These are phyloP conservation scores for Colletotrichum coccodes DNA, from an alignment of 2,329 filamentous ascomycete genomes.

Conservation along the genomic window DNA sequence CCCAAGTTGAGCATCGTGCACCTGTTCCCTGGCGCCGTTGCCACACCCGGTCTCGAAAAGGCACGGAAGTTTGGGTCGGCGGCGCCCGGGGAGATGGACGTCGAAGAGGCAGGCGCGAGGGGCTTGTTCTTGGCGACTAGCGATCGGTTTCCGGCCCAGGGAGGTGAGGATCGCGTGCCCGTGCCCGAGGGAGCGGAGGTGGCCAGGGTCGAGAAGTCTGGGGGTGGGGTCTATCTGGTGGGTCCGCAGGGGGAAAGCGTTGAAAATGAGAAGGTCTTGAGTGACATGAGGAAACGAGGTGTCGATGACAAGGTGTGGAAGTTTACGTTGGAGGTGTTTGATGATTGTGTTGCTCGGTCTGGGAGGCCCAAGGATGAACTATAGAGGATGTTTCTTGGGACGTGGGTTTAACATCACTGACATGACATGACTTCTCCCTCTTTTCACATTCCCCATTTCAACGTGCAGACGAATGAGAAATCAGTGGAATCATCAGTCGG, in stretches of 20 bases:
- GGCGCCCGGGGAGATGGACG: slow-evolving; percentile 9
- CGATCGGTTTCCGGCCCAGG: slow-evolving; percentile 33
- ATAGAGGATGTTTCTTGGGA: too few species aligned
- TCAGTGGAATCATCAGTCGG: too few species aligned
- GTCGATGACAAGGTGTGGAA: not conserved
- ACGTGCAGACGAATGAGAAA: too few species aligned
- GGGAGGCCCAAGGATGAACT: too few species aligned
- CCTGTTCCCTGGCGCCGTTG: slow-evolving; percentile 43
- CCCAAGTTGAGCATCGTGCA: slow-evolving; percentile 51
- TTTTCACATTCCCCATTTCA: too few species aligned
- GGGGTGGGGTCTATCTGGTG: not conserved
- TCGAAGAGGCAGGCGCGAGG: slow-evolving; percentile 36
- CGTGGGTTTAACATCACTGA: too few species aligned
- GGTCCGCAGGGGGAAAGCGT: not conserved
- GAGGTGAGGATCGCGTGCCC: not conserved
- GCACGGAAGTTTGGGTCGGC: slow-evolving; percentile 35
- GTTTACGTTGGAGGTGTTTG: not conserved
- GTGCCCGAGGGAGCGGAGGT: not conserved
- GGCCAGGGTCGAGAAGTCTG: not conserved
- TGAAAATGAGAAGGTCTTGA: not conserved
- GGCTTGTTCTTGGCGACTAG: slow-evolving; percentile 38
- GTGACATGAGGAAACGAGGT: not conserved
- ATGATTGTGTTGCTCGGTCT: not conserved
- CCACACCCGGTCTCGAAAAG: slow-evolving; percentile 35
- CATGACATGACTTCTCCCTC: too few species aligned